A percentile compares a stretch with the other conserved stretches of the same genome.
Conservation (phyloP, 2,329 filamentous ascomycete genomes). For the Trichoderma atrobrunneum region DNA sequence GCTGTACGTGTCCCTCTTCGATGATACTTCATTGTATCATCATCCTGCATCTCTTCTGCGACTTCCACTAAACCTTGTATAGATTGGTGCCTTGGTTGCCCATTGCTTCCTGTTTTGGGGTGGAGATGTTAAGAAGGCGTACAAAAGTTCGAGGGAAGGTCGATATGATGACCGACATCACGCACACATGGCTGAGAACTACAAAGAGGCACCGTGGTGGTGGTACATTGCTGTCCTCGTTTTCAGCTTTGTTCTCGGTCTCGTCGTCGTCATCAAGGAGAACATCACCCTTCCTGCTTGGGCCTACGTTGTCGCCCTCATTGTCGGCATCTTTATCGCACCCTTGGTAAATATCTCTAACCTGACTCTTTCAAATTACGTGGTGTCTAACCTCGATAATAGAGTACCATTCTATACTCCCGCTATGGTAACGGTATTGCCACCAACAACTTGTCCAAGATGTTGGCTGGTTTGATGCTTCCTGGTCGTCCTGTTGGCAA, state of each 20-base stretch:
- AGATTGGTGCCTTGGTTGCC: conserved; percentile 54
- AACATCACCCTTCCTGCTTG: conserved; percentile 37
- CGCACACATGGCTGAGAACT: conserved; percentile 49
- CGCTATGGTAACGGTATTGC: conserved; percentile 56
- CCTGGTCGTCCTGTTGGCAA: conserved; percentile 53
- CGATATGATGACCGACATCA: conserved; percentile 51
- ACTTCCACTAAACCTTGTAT: not conserved
- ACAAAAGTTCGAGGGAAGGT: conserved; percentile 40
- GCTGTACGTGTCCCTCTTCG: conserved; percentile 41
- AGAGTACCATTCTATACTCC: conserved; percentile 52
- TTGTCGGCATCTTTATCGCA: conserved; percentile 42
- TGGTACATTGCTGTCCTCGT: conserved; percentile 35
- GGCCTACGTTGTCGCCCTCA: conserved; percentile 36
- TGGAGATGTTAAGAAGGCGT: conserved; percentile 45
- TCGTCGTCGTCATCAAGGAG: conserved; percentile 36
- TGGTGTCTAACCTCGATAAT: conserved; percentile 11
- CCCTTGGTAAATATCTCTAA: conserved; percentile 41
- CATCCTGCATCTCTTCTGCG: accelerated
- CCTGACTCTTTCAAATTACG: not conserved
- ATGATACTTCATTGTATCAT: not conserved
- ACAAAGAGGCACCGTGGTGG: conserved; percentile 45
- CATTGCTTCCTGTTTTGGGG: conserved; percentile 57
- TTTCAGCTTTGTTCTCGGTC: conserved; percentile 33
- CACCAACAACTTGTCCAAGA: conserved; percentile 58
- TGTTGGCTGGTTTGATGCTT: conserved; percentile 51